Base-by-base conservation (phyloP, 495 filamentous ascomycete genomes). In the Penicillium pancosmium region DNA sequence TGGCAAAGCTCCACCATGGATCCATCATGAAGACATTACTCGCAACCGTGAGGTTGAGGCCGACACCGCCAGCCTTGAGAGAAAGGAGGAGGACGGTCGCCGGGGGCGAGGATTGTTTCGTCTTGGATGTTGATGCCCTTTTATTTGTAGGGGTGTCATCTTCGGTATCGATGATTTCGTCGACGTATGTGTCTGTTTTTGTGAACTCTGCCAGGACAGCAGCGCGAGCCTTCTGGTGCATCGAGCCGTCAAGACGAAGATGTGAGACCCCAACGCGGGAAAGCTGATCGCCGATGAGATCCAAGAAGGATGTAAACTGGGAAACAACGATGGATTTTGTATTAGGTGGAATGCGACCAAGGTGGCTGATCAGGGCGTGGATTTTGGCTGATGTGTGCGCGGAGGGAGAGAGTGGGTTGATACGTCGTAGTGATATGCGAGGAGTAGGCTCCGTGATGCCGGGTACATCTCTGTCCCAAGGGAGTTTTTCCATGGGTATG, bases 1-100 rank as follows among this genome's bases (percentile, higher is more conserved):
- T 86, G 4, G 95, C 93, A 70, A 91, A 97, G 61, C 91, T 94
- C 95, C 95, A 99, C 95, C 95, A 99, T 0, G 95, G 93, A 73
- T 99, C 95, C 93, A 97, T 97, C 89, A 99, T 92, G 70, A 88
- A 97, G 11, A 98, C 95, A 53, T 89, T 79, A 62, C 86, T 90
- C 15, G 94, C 94, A 53, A 84, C 84, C 4, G 93, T 97, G 44
- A 99, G 79, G 66, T 98, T 98, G 38, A 98, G 78, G 0, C 94
- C 94, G 3, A 98, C 94, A 31, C 94, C 94, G 18, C 94, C 94
- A 3, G 95, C 94, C 49, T 91, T 83, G 56, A 98, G 82, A 66
- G 88, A 93, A 57, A 98, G 79, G 11, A 98, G 73, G 23, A 98
- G 78, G 36, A 98, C 85, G 0, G 56, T 68, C 2, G 76, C 68